These are phyloP conservation scores for Phragmites australis DNA, from an alignment of 176 grass and related monocot genomes.

Conservation along the genomic window DNA sequence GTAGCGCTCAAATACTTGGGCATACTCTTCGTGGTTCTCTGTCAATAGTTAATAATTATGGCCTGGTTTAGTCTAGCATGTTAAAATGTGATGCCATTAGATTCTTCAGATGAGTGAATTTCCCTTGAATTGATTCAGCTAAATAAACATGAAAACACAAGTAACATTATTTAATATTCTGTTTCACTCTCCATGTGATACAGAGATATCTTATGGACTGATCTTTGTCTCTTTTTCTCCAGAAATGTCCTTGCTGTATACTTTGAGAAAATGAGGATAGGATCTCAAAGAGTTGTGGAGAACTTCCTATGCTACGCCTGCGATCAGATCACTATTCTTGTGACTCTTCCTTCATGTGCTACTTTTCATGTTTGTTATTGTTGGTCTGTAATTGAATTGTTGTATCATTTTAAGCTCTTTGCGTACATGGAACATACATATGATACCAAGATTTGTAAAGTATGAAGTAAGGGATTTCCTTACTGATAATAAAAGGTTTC, in stretches of 20 bases:
- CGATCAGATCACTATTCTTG: slow-evolving; percentile 25
- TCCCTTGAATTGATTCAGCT: neutral
- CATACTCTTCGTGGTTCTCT: neutral
- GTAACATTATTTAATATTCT: neutral
- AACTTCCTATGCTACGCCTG: slow-evolving; percentile 20
- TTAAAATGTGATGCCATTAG: neutral
- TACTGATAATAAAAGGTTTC: slow-evolving; percentile 20
- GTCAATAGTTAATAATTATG: neutral
- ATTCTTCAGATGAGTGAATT: neutral
- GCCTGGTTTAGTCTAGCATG: neutral
- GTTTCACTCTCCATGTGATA: neutral
- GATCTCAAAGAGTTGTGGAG: neutral
- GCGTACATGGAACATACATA: slow-evolving; percentile 25
- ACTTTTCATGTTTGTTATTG: slow-evolving; percentile 25
- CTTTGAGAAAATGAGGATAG: slow-evolving; percentile 33
- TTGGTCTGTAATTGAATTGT: slow-evolving; percentile 36
- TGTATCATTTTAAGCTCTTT: slow-evolving; percentile 15
- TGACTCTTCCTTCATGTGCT: neutral
- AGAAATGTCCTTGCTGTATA: slow-evolving; percentile 58
- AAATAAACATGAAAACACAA: neutral
- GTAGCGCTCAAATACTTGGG: neutral
- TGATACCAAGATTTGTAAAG: slow-evolving; percentile 21
- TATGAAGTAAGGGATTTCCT: slow-evolving; percentile 22
- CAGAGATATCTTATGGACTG: slow-evolving; percentile 2
- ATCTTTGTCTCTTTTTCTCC: slow-evolving; percentile 33